Evolutionary conservation across 768 basidiomycete genomes (phyloP).

Genomic region (Hericium erinaceus): DNA sequence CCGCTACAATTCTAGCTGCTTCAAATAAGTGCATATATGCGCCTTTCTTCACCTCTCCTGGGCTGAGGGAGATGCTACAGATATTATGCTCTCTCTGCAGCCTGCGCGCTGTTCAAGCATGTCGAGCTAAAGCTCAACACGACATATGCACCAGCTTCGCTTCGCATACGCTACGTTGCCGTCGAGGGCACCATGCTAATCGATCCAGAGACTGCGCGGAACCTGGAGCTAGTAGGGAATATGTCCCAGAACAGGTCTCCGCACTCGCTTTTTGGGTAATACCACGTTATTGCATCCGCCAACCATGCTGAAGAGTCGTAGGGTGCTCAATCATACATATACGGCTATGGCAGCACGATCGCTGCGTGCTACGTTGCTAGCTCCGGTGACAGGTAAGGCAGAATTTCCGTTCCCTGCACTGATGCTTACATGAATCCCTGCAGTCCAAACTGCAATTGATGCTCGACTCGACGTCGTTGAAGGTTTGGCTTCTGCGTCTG

Average conservation of each 20-base stretch:
- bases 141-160: conserved; percentile 58
- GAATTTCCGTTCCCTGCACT: too few species aligned
- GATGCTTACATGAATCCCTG: too few species aligned
- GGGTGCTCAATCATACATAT: conserved; percentile 69
- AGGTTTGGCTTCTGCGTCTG: conserved; percentile 32
- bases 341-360: conserved; percentile 88
- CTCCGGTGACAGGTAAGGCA: conserved; percentile 61
- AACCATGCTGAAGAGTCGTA: conserved; percentile 18
- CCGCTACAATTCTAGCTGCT: conserved; percentile 69
- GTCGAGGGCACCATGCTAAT: conserved; percentile 94
- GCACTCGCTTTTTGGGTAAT: conserved; percentile 75
- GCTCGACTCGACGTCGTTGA: conserved; percentile 82
- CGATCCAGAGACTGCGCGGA: conserved; percentile 79
- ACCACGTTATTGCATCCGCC: neutral
- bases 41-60: neutral
- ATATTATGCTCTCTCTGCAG: conserved; percentile 83
- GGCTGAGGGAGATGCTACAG: conserved; percentile 30
- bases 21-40: conserved; percentile 62
- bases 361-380: conserved; percentile 69
- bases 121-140: conserved; percentile 61
- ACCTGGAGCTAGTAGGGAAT: conserved; percentile 85
- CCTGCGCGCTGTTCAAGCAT: conserved; percentile 82
- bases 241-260: conserved; percentile 52
- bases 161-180: conserved; percentile 67
- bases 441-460: conserved; percentile 58